Evolutionary conservation across 257 asterid genomes (phyloP).

Genomic region (Striga asiatica): DNA sequence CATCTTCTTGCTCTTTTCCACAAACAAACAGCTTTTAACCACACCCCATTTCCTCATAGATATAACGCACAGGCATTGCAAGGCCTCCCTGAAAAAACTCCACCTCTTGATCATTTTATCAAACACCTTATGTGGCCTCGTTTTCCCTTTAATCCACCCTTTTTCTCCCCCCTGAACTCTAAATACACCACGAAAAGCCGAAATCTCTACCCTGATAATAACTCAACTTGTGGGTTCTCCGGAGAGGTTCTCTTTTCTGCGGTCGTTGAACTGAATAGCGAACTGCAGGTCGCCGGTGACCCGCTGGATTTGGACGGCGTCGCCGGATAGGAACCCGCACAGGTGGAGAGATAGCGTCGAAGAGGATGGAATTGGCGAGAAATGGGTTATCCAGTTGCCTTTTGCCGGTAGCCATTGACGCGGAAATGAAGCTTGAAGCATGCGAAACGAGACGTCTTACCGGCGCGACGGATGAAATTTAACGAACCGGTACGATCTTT

Average conservation of each 20-base stretch:
- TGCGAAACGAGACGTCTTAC: neutral
- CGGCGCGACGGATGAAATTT: neutral
- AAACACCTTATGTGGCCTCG: conserved; percentile 8
- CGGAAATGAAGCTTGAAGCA: neutral
- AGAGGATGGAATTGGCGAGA: conserved; percentile 2
- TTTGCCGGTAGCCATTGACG: conserved; percentile 14
- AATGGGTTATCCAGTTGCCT: neutral
- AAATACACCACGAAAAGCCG: neutral
- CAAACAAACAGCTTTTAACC: conserved; percentile 23
- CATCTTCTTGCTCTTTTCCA: conserved; percentile 25
- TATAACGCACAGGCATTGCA: conserved; percentile 26
- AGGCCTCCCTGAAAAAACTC: conserved; percentile 20
- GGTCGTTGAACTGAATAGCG: conserved; percentile 28
- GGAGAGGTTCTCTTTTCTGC: neutral
- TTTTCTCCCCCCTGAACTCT: conserved; percentile 5
- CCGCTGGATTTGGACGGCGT: conserved; percentile 27
- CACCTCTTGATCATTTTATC: conserved; percentile 22
- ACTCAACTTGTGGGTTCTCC: neutral
- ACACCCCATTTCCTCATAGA: conserved; percentile 21
- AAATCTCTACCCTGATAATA: conserved; percentile 7
- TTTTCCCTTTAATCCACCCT: neutral
- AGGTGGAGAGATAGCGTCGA: conserved; percentile 19
- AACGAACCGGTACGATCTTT: neutral
- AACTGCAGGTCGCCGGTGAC: conserved; percentile 27
- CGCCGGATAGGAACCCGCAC: conserved; percentile 20